Evolutionary conservation across 2,329 filamentous ascomycete species (phyloP).

Genomic region (Neonectria coccinea): DNA sequence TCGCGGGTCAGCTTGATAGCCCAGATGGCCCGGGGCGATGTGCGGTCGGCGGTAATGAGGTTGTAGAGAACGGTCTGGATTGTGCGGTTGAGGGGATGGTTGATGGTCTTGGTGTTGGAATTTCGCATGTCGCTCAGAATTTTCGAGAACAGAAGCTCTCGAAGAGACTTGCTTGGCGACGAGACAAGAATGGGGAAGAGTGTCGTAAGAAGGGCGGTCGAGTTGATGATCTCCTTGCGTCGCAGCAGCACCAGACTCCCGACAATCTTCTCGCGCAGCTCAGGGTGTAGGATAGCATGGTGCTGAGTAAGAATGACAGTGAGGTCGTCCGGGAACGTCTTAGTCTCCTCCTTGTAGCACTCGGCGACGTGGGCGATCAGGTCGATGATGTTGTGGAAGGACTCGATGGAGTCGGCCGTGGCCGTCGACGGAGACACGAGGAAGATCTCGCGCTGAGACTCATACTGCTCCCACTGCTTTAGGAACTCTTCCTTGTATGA

Average conservation of each 20-base stretch:
- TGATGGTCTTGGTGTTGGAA: slow-evolving; percentile 86
- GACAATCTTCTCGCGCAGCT: slow-evolving; percentile 94
- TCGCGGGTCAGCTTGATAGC: slow-evolving; percentile 95
- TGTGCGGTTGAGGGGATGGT: slow-evolving; percentile 92
- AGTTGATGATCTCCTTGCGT: slow-evolving; percentile 93
- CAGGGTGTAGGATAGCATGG: slow-evolving; percentile 83
- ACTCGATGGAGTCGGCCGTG: slow-evolving; percentile 81
- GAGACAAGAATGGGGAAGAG: slow-evolving; percentile 94
- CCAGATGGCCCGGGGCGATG: slow-evolving; percentile 91
- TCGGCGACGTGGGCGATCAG: slow-evolving; percentile 94
- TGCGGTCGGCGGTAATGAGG: slow-evolving; percentile 85
- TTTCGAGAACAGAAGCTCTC: slow-evolving; percentile 85
- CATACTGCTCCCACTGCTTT: slow-evolving; percentile 91
- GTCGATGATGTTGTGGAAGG: slow-evolving; percentile 91
- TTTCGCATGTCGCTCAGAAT: slow-evolving; percentile 91
- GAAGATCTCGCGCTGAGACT: slow-evolving; percentile 91
- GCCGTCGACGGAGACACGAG: slow-evolving; percentile 83
- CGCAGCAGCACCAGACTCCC: slow-evolving; percentile 87
- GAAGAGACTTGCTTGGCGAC: slow-evolving; percentile 91
- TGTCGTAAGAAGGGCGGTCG: slow-evolving; percentile 83
- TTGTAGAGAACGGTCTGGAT: slow-evolving; percentile 96
- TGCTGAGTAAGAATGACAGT: slow-evolving; percentile 84
- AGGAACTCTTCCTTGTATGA: slow-evolving; percentile 92
- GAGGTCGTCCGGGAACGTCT: slow-evolving; percentile 81
- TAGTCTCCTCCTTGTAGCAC: slow-evolving; percentile 86